Evolutionary conservation across 768 basidiomycete species (phyloP).

Genomic region (Serendipita vermifera): DNA sequence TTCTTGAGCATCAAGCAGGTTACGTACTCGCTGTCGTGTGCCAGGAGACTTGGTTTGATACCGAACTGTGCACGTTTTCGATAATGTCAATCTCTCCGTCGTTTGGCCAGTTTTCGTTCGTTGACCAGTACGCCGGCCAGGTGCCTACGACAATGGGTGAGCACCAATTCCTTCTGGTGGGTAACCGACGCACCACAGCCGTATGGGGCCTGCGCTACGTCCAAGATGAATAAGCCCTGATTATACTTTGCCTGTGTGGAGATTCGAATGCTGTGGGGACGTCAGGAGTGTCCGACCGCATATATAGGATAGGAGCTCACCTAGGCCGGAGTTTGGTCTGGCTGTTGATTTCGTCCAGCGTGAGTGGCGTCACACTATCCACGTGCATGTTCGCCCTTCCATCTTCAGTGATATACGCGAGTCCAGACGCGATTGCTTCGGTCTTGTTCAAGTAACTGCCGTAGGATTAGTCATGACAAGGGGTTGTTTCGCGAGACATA

Average conservation of each 20-base stretch:
- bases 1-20: conserved; percentile 29
- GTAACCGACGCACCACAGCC: conserved; percentile 59
- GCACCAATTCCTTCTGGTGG: conserved; percentile 2
- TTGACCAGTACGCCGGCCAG: conserved; percentile 40
- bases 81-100: conserved; percentile 43
- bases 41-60: conserved; percentile 72
- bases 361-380: conserved; percentile 48
- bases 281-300: not conserved
- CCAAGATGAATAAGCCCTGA: conserved; percentile 72
- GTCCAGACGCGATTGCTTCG: conserved; percentile 38
- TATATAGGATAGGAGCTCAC: not conserved
- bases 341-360: conserved; percentile 40
- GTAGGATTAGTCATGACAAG: conserved; percentile 5
- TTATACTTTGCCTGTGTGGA: conserved; percentile 50
- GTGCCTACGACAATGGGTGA: conserved; percentile 33
- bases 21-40: conserved; percentile 50
- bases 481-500: conserved; percentile 34
- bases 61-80: conserved; percentile 73
- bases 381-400: conserved; percentile 63
- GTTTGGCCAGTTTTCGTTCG: conserved; percentile 36
- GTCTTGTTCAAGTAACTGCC: conserved; percentile 49
- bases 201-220: conserved; percentile 73
- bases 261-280: conserved; percentile 55
- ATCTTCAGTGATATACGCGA: conserved; percentile 46
- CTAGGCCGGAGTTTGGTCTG: conserved; percentile 26